These are phyloP conservation scores for Peronosclerospora sorghi DNA, from an alignment of 352 stramenopile genomes.

Conservation along the genomic window DNA sequence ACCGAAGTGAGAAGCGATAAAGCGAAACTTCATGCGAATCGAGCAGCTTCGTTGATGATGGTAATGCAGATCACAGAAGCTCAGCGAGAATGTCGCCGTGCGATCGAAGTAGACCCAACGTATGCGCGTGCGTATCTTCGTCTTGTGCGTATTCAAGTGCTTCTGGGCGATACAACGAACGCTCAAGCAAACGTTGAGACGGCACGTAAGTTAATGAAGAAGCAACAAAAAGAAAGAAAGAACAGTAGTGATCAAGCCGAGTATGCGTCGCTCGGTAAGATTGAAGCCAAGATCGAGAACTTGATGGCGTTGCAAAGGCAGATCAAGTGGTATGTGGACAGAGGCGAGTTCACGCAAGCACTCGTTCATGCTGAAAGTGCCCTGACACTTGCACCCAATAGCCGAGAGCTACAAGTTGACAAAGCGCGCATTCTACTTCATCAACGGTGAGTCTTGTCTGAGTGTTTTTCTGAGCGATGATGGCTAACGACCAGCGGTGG, in stretches of 20 bases:
- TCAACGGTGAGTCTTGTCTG: constrained; percentile 46
- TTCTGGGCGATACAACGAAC: constrained; percentile 43
- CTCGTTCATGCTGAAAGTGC: constrained; percentile 40
- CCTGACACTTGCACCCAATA: constrained; percentile 36
- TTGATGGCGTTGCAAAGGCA: constrained; percentile 33
- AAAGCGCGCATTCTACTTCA: constrained; percentile 53
- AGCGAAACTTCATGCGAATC: constrained; percentile 70
- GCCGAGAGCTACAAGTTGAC: constrained; percentile 44
- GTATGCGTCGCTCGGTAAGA: constrained; percentile 34
- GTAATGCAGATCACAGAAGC: constrained; percentile 58
- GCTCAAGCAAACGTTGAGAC: constrained; percentile 42
- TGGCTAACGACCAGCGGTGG: not conserved
- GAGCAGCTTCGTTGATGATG: constrained; percentile 73
- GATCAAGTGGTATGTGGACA: constrained; percentile 50
- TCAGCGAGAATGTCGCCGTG: constrained; percentile 48
- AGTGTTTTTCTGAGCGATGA: not conserved
- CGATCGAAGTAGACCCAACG: constrained; percentile 49
- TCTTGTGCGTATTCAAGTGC: constrained; percentile 52
- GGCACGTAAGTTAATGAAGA: constrained; percentile 33
- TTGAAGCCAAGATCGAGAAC: constrained; percentile 38
- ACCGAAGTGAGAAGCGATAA: constrained; percentile 51
- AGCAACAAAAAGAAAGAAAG: constrained; percentile 2
- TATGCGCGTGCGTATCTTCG: constrained; percentile 72
- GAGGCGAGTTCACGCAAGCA: constrained; percentile 33
- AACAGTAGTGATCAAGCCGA: constrained; percentile 28